phyloP scores from a whole-genome alignment of 2,329 filamentous ascomycete genomes.

The Penicillium sp. region DNA sequence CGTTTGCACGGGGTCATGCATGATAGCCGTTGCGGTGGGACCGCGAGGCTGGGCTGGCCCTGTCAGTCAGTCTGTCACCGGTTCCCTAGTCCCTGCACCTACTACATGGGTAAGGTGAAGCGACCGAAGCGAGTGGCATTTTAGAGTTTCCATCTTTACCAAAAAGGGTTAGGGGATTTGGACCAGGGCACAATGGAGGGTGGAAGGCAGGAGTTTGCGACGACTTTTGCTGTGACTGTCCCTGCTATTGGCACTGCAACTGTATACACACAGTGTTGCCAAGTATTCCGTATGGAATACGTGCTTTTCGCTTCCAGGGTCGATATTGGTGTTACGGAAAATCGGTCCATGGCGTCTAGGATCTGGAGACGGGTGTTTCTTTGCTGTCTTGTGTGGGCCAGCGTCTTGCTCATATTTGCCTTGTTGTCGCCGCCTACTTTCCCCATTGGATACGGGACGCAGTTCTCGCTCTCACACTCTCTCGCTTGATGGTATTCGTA shows the following conservation, averaged over 20 bases:
- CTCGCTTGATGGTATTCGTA: not conserved
- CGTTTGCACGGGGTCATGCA: constrained; percentile 39
- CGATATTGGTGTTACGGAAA: constrained; percentile 14
- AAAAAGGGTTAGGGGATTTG: not conserved
- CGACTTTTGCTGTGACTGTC: not conserved
- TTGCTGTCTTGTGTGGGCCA: not conserved
- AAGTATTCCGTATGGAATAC: not conserved
- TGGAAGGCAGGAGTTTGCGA: not conserved
- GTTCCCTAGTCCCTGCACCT: not conserved
- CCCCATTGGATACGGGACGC: not conserved
- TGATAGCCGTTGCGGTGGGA: constrained; percentile 15
- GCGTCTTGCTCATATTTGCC: constrained; percentile 7
- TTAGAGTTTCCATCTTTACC: constrained; percentile 1
- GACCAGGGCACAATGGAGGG: not conserved
- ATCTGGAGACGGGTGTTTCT: constrained; percentile 3
- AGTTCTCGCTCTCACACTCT: not conserved
- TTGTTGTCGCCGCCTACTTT: constrained; percentile 14
- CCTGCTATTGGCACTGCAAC: not conserved
- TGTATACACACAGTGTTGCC: not conserved
- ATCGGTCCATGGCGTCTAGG: constrained; percentile 11
- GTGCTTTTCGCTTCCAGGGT: not conserved
- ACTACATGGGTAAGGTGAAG: not conserved
- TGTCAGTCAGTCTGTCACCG: not conserved
- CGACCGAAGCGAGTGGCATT: not conserved
- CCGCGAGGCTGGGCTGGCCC: not conserved